Base-by-base conservation (phyloP, 352 stramenopile species). In the Halophytophthora batemanensis region DNA sequence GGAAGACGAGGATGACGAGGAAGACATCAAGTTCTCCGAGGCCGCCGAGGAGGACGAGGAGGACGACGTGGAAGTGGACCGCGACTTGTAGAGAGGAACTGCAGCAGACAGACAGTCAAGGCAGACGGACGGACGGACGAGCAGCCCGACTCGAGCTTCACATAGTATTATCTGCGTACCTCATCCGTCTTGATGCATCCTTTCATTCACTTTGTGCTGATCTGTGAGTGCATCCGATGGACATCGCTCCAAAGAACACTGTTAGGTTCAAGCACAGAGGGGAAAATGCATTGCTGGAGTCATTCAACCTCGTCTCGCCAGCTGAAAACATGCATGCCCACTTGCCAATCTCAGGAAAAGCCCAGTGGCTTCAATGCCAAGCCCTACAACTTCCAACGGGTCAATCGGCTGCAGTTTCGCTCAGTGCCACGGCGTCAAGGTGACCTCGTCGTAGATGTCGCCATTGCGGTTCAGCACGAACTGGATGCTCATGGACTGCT, bases 391-490 rank as follows among this genome's bases (percentile, higher is more conserved):
- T 38, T 13, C 4, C 25, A 39, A 44, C 14, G 34, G 47, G 45
- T 13, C 7, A 13, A 6, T 38, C 33, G 6, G n/a, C 11, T 13
- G 13, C 22, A 7, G 23, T 13, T 36, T 7, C 40, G 46, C 17
- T 60, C 64, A 86, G 3, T 46, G 46, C 80, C 82, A 91, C 10
- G 67, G 74, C 50, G 39, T 51, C 41, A 93, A 49, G n/a, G 61
- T 73, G 25, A 90, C 74, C 39, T 93, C 63, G 45, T 93, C 82
- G 63, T 90, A 93, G 34, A 93, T 68, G 34, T 72, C 66, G 41
- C 82, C 82, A 28, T 91, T 90, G 62, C 77, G 74, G 57, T 91
- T 93, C 44, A 90, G 58, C 23, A 93, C 56, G 45, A 93, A 93
- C 64, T 90, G 74, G 34, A 91, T 52, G 34, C 50, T 67, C 77